phyloP scores from a whole-genome alignment of 1,284 basidiomycete species.

The Wolfiporia cocos region DNA sequence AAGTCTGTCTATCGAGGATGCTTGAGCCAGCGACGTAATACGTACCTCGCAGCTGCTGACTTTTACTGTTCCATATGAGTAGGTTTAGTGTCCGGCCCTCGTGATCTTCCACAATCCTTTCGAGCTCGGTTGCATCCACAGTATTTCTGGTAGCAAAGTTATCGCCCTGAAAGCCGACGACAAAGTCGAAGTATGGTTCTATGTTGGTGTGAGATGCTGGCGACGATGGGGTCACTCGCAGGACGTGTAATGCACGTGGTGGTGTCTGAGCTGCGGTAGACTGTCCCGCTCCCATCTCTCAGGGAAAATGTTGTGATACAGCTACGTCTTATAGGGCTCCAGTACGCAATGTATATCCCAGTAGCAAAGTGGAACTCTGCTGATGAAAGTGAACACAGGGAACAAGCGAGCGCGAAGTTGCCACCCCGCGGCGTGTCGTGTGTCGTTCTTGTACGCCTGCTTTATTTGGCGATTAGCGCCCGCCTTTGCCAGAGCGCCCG shows the following conservation, averaged over 20 bases:
- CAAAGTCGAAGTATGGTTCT: constrained; percentile 96
- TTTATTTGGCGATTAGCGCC: no score
- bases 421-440: no score
- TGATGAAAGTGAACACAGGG: no score
- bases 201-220: constrained; percentile 82
- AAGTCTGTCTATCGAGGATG: background rate
- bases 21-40: constrained; percentile 1
- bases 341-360: no score
- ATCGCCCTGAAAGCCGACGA: constrained; percentile 83
- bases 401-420: no score
- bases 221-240: constrained; percentile 83
- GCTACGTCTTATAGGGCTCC: no score
- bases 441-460: no score
- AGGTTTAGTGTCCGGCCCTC: constrained; percentile 79
- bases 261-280: constrained; percentile 56
- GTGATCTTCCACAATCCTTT: constrained; percentile 79
- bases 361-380: no score
- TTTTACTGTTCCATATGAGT: constrained; percentile 90
- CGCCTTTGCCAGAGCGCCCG: no score
- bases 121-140: constrained; percentile 71
- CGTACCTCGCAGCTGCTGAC: constrained; percentile 76
- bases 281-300: constrained; percentile 66
- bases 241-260: constrained; percentile 71
- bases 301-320: no score
- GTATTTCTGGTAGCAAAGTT: constrained; percentile 46